Evolutionary conservation across 805 yeast genomes (phyloP), one percentile per base, ranked within the genome.

Genomic region (Lipomyces orientalis): DNA sequence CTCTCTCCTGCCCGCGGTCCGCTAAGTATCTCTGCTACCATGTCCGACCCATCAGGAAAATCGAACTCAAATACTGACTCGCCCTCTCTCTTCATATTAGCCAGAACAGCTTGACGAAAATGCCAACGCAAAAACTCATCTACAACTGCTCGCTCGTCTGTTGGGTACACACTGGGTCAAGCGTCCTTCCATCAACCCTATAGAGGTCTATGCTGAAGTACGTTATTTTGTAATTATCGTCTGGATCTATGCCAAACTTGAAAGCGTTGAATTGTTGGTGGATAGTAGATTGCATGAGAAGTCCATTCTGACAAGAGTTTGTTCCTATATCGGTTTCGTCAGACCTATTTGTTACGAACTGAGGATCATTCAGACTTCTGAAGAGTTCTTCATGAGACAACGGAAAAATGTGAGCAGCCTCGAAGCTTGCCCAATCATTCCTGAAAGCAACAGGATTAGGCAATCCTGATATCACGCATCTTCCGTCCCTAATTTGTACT

Each of bases 1-100:
- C 52, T 46, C 52, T 46, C 52, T 46, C 52, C 52, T 14, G 52
- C 22, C 52, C 52, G 52, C 52, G 52, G 52, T 46, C 52, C 52
- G 22, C 52, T 14, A 46, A 46, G 52, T 46, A 46, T 46, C 52
- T 46, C 52, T 46, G 52, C 52, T 46, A 46, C 22, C 52, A 46
- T 46, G 52, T 46, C 52, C 1, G 52, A 46, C 22, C 52, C 52
- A 46, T 46, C 52, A 46, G 52, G 52, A 46, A 46, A 46, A 46
- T 46, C 52, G 52, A 46, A 46, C 52, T 46, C 52, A 46, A 46
- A 46, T 46, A 46, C 52, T 46, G 52, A 46, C 52, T 46, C 52
- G 52, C 52, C 52, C 52, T 6, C 52, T 46, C 22, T 22, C 52
- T 46, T 46, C 52, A 46, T 46, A 46, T 46, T 46, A 10, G 52